Percentiles rank a stretch among this genome's conserved stretches.
Evolutionary conservation across 169 alveolate genomes (phyloP).

Genomic region (Cryptosporidium felis): DNA sequence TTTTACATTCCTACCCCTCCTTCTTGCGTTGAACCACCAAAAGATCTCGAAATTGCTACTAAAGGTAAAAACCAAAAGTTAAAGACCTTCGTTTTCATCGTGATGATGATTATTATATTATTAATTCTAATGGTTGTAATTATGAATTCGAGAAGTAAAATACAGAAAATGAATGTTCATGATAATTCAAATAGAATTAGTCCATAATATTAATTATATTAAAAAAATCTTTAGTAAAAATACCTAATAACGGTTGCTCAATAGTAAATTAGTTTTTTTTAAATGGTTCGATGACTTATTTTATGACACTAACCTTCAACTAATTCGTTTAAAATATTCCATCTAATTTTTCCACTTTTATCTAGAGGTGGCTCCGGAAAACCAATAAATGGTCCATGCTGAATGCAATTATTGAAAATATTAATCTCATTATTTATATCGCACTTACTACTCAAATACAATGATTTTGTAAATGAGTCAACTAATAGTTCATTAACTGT

Average conservation of each 20-base stretch:
- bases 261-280: too few species aligned
- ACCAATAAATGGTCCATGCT: slow-evolving; percentile 28
- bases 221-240: too few species aligned
- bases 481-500: slow-evolving; percentile 49
- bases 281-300: too few species aligned
- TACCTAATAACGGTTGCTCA: too few species aligned
- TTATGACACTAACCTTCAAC: not conserved
- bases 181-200: not conserved
- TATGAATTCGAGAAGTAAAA: slow-evolving; percentile 13
- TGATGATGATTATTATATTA: not conserved
- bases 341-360: slow-evolving; percentile 21
- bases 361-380: slow-evolving; percentile 65
- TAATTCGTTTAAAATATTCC: slow-evolving; percentile 34
- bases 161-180: not conserved
- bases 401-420: slow-evolving; percentile 3
- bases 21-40: not conserved
- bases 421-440: not conserved
- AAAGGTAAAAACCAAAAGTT: not conserved
- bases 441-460: not conserved
- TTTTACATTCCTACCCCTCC: slow-evolving; percentile 40
- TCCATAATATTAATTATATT: too few species aligned
- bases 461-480: slow-evolving; percentile 34
- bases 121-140: not conserved
- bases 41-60: not conserved
- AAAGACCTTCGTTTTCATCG: not conserved